Percentiles rank a stretch among this genome's conserved stretches.
Conservation (phyloP, 306 rosid genomes). For the Vigna angularis region DNA sequence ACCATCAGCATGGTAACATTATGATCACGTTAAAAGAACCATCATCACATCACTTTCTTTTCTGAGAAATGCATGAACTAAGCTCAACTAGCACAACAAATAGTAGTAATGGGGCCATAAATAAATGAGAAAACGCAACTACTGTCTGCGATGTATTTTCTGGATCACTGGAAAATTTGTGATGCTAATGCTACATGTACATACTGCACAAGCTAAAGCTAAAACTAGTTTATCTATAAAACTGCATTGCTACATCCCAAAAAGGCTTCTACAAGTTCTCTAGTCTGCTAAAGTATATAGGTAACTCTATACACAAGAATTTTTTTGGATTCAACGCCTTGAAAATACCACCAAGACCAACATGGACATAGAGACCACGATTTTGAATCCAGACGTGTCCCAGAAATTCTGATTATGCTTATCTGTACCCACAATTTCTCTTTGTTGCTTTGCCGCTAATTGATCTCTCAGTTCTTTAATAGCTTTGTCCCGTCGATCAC, state of each 20-base stretch:
- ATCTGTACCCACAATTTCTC: constrained; percentile 48
- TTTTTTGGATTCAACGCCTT: constrained; percentile 52
- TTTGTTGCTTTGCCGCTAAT: constrained; percentile 71
- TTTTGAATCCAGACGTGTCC: constrained; percentile 89
- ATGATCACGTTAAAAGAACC: neutral
- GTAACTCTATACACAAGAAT: constrained; percentile 45
- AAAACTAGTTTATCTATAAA: constrained; percentile 43
- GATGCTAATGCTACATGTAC: constrained; percentile 31
- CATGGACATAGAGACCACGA: constrained; percentile 89
- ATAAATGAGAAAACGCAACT: neutral
- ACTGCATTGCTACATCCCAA: constrained; percentile 48
- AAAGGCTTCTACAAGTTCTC: constrained; percentile 51
- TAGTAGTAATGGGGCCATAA: neutral
- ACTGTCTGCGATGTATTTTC: constrained; percentile 10
- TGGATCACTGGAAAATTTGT: constrained; percentile 35
- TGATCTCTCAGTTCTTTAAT: constrained; percentile 85
- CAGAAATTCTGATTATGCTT: constrained; percentile 74
- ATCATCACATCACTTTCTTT: constrained; percentile 11
- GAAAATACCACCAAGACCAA: constrained; percentile 80
- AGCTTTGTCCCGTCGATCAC: constrained; percentile 89
- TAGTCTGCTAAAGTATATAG: constrained; percentile 37
- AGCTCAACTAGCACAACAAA: neutral
- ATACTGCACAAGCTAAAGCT: constrained; percentile 42
- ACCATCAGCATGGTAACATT: neutral
- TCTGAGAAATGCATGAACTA: neutral